Conservation (phyloP, 495 filamentous ascomycete species). For the Aspergillus campestris region DNA sequence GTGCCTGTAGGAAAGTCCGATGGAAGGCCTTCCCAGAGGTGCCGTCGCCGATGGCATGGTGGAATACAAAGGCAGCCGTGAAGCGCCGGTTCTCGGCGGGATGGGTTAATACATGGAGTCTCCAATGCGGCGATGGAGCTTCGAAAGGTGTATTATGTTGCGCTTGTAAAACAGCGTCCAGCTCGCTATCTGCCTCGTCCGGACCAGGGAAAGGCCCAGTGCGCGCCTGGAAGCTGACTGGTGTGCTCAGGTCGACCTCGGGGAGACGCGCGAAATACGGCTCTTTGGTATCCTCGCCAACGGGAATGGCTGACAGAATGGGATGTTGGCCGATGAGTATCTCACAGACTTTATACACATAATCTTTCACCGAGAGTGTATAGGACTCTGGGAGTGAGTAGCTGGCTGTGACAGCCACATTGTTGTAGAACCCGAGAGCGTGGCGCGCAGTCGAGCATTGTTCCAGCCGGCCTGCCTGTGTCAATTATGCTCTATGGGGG, state of each 20-base stretch:
- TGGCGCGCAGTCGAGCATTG: constrained; percentile 36
- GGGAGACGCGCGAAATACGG: constrained; percentile 39
- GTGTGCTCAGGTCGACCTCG: constrained; percentile 27
- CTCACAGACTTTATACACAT: constrained; percentile 30
- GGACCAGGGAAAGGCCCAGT: constrained; percentile 3
- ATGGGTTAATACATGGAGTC: constrained; percentile 23
- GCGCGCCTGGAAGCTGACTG: constrained; percentile 25
- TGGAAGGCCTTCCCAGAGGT: constrained; percentile 30
- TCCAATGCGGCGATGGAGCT: constrained; percentile 29
- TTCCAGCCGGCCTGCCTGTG: constrained; percentile 29
- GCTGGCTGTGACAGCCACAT: constrained; percentile 29
- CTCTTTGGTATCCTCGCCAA: constrained; percentile 30
- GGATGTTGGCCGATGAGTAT: constrained; percentile 33
- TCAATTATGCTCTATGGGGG: constrained; percentile 1
- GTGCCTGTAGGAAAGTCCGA: constrained; percentile 18
- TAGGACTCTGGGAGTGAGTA: constrained; percentile 26
- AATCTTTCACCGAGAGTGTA: constrained; percentile 21
- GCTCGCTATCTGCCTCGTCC: constrained; percentile 13
- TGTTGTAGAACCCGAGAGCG: constrained; percentile 35
- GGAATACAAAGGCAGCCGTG: constrained; percentile 31
- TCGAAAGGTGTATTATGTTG: constrained; percentile 31
- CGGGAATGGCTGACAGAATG: constrained; percentile 32
- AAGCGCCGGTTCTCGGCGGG: constrained; percentile 14
- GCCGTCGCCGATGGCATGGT: constrained; percentile 29
- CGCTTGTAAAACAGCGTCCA: constrained; percentile 25